Evolutionary conservation across 2,329 filamentous ascomycete species (phyloP), one percentile per base, ranked within the genome.

Genomic region (Trichoderma endophyticum): DNA sequence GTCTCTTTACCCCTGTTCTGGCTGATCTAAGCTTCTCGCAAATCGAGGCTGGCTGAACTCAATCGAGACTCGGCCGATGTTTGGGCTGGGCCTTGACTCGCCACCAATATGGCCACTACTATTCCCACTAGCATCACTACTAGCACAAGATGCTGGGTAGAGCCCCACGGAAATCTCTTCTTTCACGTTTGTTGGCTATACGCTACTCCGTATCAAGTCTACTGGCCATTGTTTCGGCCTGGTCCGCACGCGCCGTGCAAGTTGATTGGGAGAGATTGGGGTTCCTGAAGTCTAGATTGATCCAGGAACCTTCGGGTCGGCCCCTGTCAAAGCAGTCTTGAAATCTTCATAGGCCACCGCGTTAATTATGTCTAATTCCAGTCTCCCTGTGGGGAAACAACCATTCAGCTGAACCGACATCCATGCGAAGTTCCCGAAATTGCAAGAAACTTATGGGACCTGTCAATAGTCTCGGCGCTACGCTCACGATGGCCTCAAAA

Each of bases 381-480:
- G 39, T 30, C 5, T n/a, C 39, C 12, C 61, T 64, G 61, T 51
- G 61, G 61, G n/a, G 36, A 64, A 32, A 26, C 15, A 21, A 28
- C 15, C 15, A 6, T 51, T 64, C 61, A 64, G 61, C 61, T 64
- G 18, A 32, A 39, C 61, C 18, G 51, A 12, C 3, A 11, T 9
- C n/a, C 11, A 64, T 63, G 34, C 14, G 14, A 64, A 6, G 18
- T 32, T 48, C 18, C 36, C n/a, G 11, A 51, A 43, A 64, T 51
- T 21, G 26, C 11, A 8, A 63, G 24, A 63, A 43, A 26, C 34
- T 11, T 14, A 63, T 63, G 60, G 60, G 34, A 63, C 60, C 11
- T 51, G 28, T n/a, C 61, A 64, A 64, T 64, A 64, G 61, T 64
- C 61, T 64, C 9, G 39, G 26, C 61, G 61, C 61, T 64, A 64